Evolutionary conservation across 2,329 filamentous ascomycete species (phyloP), one percentile per base, ranked within the genome.

Genomic region (Paraconiothyrium brasiliense): DNA sequence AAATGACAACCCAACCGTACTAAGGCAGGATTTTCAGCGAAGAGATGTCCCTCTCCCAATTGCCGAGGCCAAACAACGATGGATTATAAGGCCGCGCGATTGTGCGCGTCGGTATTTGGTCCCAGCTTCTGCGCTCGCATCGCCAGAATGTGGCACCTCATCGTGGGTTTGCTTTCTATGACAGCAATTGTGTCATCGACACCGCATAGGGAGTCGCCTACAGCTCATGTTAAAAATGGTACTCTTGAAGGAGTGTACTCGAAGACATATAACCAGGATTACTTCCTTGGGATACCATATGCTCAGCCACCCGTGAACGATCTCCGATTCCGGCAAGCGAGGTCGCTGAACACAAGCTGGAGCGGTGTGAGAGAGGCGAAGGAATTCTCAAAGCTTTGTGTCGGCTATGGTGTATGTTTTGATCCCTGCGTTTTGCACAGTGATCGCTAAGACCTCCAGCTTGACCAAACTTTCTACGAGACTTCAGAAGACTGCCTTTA

Each of bases 401-500:
- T 52, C 14, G 54, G 47, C 14, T 52, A 61, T 56, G 59, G 59
- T 9, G 54, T 51, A 51, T 11, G 52, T 47, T 11, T 13, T 10
- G 3, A n/a, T 2, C 37, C 22, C 24, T 30, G 7, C 43, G 1
- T 8, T 7, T 3, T 10, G 13, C 9, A 11, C 27, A 11, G 13
- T 14, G 14, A 14, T 11, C 22, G 27, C 49, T 54, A 24, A 84
- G 20, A 72, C 72, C 67, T 22, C 72, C 78, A 34, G 73, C 72
- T 16, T 74, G 73, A 76, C 51, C 70, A 76, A 65, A 80, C 55
- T 72, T 70, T 60, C 68, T 80, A 67, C 85, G 82, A 73, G 85
- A 85, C 74, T 88, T 91, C 72, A 16, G 86, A 88, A 66, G 85
- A 87, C 67, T 89, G 87, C 63, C 78, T 89, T 4, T 86, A 85